phyloP scores from a whole-genome alignment of 176 grass and related monocot genomes.

The Aegilops umbellulata region DNA sequence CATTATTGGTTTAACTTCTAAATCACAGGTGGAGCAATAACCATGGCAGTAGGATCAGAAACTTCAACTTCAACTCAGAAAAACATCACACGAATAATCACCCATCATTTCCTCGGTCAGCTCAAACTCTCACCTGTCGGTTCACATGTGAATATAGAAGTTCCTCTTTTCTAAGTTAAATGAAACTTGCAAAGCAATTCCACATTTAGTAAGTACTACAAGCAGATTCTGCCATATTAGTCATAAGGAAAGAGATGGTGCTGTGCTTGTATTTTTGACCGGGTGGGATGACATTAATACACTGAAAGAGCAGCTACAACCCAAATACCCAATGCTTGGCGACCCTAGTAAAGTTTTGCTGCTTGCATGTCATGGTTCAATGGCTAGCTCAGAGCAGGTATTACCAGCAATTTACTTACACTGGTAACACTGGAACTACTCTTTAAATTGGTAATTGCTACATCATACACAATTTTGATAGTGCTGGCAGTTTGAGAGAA shows the following conservation, averaged over 20 bases:
- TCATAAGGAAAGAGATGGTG: conserved; percentile 78
- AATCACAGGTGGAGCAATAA: conserved; percentile 5
- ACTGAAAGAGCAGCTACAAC: conserved; percentile 88
- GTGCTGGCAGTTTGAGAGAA: not conserved
- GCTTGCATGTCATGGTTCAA: conserved; percentile 87
- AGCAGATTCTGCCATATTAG: conserved; percentile 70
- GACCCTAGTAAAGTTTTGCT: conserved; percentile 87
- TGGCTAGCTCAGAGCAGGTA: conserved; percentile 95
- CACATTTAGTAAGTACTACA: too few relatives aligned
- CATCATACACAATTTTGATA: not conserved
- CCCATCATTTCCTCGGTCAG: not conserved
- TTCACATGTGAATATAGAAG: too few relatives aligned
- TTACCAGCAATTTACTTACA: not conserved
- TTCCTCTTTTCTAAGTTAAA: too few relatives aligned
- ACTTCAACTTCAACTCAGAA: not conserved
- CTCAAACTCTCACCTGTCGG: not conserved
- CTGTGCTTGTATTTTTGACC: conserved; percentile 98
- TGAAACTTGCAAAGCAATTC: too few relatives aligned
- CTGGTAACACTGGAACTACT: not conserved
- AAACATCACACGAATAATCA: not conserved
- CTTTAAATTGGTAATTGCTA: not conserved
- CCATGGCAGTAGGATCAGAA: not conserved
- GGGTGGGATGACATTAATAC: conserved; percentile 99
- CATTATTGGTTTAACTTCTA: not conserved
- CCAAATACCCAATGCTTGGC: conserved; percentile 54